Percentiles rank a stretch among this genome's conserved stretches.
Conservation (phyloP, 331 rosid species). For the Pyracantha coccinea region DNA sequence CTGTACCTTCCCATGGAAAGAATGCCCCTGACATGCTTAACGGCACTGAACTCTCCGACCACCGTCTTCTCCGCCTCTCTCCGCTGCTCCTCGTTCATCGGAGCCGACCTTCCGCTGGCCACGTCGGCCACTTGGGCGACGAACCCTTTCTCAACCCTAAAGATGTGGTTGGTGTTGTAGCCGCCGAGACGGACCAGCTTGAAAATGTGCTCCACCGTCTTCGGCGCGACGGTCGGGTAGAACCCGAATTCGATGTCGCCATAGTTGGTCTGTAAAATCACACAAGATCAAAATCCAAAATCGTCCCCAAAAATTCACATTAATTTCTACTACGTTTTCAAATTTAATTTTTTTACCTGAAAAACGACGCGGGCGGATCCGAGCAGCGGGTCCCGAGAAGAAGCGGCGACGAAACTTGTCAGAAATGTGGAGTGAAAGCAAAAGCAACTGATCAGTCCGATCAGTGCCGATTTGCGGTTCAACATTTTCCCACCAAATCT, state of each 20-base stretch:
- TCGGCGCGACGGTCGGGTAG: slow-evolving; percentile 81
- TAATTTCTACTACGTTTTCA: background rate
- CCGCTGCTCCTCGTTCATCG: slow-evolving; percentile 79
- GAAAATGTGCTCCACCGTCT: slow-evolving; percentile 88
- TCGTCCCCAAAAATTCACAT: background rate
- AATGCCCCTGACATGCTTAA: slow-evolving; percentile 88
- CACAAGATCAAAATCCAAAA: background rate
- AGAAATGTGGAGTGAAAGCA: slow-evolving; percentile 8
- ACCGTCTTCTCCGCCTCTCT: slow-evolving; percentile 59
- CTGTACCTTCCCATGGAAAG: slow-evolving; percentile 95
- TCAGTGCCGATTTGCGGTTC: slow-evolving; percentile 1
- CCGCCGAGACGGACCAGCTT: slow-evolving; percentile 90
- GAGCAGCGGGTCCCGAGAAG: slow-evolving; percentile 36
- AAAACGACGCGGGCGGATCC: slow-evolving; percentile 82
- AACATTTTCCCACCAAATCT: slow-evolving; percentile 10
- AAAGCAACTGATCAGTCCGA: slow-evolving; percentile 17
- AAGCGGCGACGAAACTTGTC: slow-evolving; percentile 4
- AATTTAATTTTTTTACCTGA: slow-evolving; percentile 33
- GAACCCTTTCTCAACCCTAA: slow-evolving; percentile 96
- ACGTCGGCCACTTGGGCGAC: slow-evolving; percentile 98
- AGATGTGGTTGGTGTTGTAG: slow-evolving; percentile 84
- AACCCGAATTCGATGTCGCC: slow-evolving; percentile 99
- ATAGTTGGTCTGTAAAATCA: slow-evolving; percentile 54
- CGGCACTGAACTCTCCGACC: slow-evolving; percentile 80
- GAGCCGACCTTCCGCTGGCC: slow-evolving; percentile 59